Evolutionary conservation across 73 alveolate genomes (phyloP), one percentile per base, ranked within the genome.

Genomic region (Paramecium tetraurelia): DNA sequence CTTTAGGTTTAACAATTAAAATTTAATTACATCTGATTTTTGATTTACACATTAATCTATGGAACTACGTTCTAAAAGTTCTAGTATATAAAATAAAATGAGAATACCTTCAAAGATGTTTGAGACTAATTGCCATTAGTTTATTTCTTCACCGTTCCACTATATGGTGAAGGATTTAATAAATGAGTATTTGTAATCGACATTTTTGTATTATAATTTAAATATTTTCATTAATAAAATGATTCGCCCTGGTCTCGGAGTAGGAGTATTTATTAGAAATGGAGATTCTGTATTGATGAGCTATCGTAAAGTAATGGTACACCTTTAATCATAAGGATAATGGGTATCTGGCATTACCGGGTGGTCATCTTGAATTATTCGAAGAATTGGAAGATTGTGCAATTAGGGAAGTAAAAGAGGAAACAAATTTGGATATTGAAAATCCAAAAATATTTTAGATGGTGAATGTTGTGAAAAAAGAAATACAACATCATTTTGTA

Each of bases 301-400:
- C 20, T 20, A 38, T 18, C 40, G 89, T n/a, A 76, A 76, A 43
- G 86, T 71, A 33, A n/a, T 33, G 6, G 6, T 0, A 5, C 7
- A 31, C 1, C n/a, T 21, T 22, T 21, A 0, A 10, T 33, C 0
- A 22, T 71, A 4, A 71, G 86, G 89, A 41, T 76, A 44, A 80
- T 80, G 90, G 90, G 18, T 44, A 31, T 31, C 6, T 44, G 21
- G 90, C 76, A 9, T 35, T 80, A 44, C 90, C 90, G 44, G 90
- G 90, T 1, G 76, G 90, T 8, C 75, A 80, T 80, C 48, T 80
- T 80, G 76, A 80, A 80, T 9, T 14, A 80, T 80, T 44, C 46
- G 90, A 80, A 46, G 72, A 80, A 80, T 80, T 80, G 1, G 90
- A 80, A 44, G 76, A 80, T 38, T 80, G 76, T 46, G 90, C 53